A percentile compares a stretch with the other conserved stretches of the same genome.
phyloP scores from a whole-genome alignment of 1,284 basidiomycete genomes.

The Bjerkandera adusta region DNA sequence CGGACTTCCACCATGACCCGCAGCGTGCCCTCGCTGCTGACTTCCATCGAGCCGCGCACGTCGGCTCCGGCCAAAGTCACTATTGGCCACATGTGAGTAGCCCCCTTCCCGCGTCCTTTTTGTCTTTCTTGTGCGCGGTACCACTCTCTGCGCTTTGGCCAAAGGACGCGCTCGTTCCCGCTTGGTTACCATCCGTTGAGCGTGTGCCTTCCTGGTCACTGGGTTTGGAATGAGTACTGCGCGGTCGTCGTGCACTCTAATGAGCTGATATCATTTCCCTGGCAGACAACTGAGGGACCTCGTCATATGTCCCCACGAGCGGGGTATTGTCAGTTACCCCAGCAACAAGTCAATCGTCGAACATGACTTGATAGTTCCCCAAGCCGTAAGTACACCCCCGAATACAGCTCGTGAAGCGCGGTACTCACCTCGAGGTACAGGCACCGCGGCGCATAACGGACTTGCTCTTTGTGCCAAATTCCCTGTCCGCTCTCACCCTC shows the following conservation, averaged over 20 bases:
- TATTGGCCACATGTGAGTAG: slow-evolving; percentile 71
- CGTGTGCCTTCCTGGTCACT: not conserved
- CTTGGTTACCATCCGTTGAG: too few relatives aligned
- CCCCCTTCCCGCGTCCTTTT: slow-evolving; percentile 4
- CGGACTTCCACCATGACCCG: slow-evolving; percentile 31
- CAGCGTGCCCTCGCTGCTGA: slow-evolving; percentile 25
- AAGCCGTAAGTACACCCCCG: slow-evolving; percentile 42
- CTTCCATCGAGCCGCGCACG: slow-evolving; percentile 23
- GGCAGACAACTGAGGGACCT: slow-evolving; percentile 74
- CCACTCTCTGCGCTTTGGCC: not conserved
- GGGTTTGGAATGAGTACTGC: too few relatives aligned
- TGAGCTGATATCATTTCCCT: not conserved
- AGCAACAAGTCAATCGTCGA: slow-evolving; percentile 58
- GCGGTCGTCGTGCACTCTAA: too few relatives aligned
- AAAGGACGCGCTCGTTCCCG: not conserved
- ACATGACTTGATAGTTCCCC: slow-evolving; percentile 54
- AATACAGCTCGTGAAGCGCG: slow-evolving; percentile 5
- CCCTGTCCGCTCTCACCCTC: slow-evolving; percentile 62
- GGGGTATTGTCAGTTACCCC: slow-evolving; percentile 68
- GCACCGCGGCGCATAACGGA: slow-evolving; percentile 48
- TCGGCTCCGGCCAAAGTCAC: slow-evolving; percentile 47
- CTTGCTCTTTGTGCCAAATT: slow-evolving; percentile 65
- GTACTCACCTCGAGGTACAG: slow-evolving; percentile 30
- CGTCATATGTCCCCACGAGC: slow-evolving; percentile 67
- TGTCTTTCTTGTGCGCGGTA: slow-evolving; percentile 3